These are phyloP conservation scores for Boletus sensibilis DNA, from an alignment of 768 basidiomycete genomes.

Conservation along the genomic window DNA sequence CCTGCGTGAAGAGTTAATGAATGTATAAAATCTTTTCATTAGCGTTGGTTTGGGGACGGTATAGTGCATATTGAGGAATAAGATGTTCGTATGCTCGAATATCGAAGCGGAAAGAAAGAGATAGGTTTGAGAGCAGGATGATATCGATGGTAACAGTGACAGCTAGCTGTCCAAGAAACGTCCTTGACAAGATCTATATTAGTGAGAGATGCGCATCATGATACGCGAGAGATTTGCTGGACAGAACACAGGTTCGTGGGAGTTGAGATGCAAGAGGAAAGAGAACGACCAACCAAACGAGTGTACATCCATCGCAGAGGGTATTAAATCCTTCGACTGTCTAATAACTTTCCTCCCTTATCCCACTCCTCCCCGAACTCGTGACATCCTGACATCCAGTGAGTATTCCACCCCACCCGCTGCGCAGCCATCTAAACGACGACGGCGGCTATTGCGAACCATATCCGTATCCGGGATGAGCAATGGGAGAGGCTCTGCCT, in stretches of 20 bases:
- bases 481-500: conserved; percentile 46
- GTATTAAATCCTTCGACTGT: conserved; percentile 15
- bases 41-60: conserved; percentile 20
- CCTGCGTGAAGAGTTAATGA: background rate
- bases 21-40: conserved; percentile 26
- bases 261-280: conserved; percentile 1
- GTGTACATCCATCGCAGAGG: conserved; percentile 21
- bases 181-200: conserved; percentile 26
- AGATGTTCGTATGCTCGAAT: conserved; percentile 21
- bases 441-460: conserved; percentile 27
- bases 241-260: conserved; percentile 12
- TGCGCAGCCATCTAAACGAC: background rate
- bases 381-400: conserved; percentile 16
- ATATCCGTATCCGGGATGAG: conserved; percentile 45
- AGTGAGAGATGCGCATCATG: conserved; percentile 15
- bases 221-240: conserved; percentile 12
- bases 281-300: conserved; percentile 27
- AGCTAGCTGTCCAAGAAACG: conserved; percentile 21
- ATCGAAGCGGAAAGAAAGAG: conserved; percentile 15
- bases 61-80: conserved; percentile 28
- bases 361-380: conserved; percentile 6
- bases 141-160: conserved; percentile 5
- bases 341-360: conserved; percentile 13
- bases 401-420: background rate
- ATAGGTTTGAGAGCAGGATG: conserved; percentile 11